These are phyloP conservation scores for Pseudonitzschia multiseries DNA, from an alignment of 108 stramenopile species.

Conservation along the genomic window DNA sequence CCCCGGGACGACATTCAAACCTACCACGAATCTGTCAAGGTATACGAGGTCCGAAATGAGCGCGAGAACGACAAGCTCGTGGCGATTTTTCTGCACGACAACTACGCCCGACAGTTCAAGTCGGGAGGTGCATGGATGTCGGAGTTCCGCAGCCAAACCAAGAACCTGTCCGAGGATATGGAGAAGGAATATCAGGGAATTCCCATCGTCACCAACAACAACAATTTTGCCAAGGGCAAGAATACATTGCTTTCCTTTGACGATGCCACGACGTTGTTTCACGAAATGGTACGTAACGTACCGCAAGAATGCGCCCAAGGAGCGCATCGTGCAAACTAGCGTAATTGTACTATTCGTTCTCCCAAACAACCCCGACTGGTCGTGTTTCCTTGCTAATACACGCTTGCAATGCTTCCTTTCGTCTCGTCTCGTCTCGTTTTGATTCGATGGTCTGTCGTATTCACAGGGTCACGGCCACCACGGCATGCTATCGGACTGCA, in stretches of 20 bases:
- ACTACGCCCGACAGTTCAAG: conserved; percentile 68
- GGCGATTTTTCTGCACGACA: conserved; percentile 76
- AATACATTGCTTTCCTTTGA: conserved; percentile 64
- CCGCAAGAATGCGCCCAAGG: too few relatives aligned
- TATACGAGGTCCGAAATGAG: conserved; percentile 64
- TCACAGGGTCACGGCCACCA: conserved; percentile 73
- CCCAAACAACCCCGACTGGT: too few relatives aligned
- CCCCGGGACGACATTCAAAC: conserved; percentile 51
- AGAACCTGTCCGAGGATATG: conserved; percentile 47
- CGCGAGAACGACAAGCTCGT: conserved; percentile 47
- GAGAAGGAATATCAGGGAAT: conserved; percentile 49
- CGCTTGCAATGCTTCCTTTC: conserved; percentile 28
- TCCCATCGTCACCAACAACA: conserved; percentile 79
- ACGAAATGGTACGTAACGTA: conserved; percentile 40
- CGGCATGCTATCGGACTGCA: conserved; percentile 69
- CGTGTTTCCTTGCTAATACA: too few relatives aligned
- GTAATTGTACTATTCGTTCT: too few relatives aligned
- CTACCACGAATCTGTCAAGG: conserved; percentile 74
- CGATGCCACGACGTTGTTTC: conserved; percentile 59
- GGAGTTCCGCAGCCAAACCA: conserved; percentile 75
- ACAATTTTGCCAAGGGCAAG: too few relatives aligned
- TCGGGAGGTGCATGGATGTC: conserved; percentile 80
- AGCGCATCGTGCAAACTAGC: too few relatives aligned
- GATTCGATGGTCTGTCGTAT: too few relatives aligned
- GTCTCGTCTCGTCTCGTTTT: too few relatives aligned